Conservation (phyloP, 2,329 filamentous ascomycete genomes). For the Dothideomycetidae sp. region DNA sequence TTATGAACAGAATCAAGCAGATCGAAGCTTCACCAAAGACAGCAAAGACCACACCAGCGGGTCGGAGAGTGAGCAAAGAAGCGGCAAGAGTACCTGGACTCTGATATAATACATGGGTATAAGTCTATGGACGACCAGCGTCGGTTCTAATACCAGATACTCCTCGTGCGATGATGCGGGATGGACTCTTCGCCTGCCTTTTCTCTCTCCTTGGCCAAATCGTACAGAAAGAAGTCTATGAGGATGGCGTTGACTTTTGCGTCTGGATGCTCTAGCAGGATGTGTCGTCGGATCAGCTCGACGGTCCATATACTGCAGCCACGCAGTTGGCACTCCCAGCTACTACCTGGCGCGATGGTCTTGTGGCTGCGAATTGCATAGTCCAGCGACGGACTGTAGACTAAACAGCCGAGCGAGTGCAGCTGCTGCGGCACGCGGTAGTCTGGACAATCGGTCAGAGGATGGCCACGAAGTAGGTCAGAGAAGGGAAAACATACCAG, state of each 20-base stretch:
- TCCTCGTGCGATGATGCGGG: conserved; percentile 78
- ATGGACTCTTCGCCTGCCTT: conserved; percentile 36
- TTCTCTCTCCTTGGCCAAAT: conserved; percentile 80
- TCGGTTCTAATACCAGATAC: conserved; percentile 72
- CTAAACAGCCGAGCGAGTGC: conserved; percentile 64
- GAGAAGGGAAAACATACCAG: conserved; percentile 32
- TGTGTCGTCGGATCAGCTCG: conserved; percentile 73
- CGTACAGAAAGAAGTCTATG: conserved; percentile 95
- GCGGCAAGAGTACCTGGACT: background rate
- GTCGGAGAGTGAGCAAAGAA: background rate
- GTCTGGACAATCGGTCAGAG: conserved; percentile 35
- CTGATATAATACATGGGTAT: background rate
- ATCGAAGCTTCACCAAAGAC: conserved; percentile 23
- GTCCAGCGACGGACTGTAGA: conserved; percentile 69
- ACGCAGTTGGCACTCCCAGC: conserved; percentile 76
- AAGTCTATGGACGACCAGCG: background rate
- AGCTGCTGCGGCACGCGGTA: conserved; percentile 94
- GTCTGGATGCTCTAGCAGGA: conserved; percentile 56
- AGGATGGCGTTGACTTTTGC: conserved; percentile 68
- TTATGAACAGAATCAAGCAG: conserved; percentile 42
- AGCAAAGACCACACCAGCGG: background rate
- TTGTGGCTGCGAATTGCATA: conserved; percentile 51
- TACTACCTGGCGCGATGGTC: conserved; percentile 54
- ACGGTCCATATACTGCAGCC: conserved; percentile 95
- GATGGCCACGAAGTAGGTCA: background rate